Evolutionary conservation across 768 basidiomycete genomes (phyloP).

Genomic region (Mycena albidolilacea): DNA sequence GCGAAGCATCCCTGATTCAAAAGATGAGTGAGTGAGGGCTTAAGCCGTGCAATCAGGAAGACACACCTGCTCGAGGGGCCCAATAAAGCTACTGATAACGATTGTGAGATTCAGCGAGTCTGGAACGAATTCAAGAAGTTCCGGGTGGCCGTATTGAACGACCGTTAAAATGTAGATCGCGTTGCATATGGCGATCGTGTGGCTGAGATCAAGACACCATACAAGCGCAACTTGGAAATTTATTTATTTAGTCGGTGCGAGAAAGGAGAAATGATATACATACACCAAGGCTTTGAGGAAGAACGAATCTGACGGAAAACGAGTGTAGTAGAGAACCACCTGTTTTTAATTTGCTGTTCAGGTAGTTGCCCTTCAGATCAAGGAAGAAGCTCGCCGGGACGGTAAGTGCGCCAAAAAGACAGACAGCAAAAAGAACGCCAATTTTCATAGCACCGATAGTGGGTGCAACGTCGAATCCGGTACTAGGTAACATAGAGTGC

Average conservation of each 20-base stretch:
- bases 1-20: slow-evolving; percentile 27
- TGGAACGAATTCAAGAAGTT: neutral
- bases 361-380: too few species aligned
- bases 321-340: slow-evolving; percentile 31
- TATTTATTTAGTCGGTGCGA: neutral
- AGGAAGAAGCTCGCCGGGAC: slow-evolving; percentile 12
- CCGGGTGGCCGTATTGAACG: slow-evolving; percentile 26
- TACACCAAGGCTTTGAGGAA: slow-evolving; percentile 15
- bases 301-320: slow-evolving; percentile 22
- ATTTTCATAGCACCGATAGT: slow-evolving; percentile 31
- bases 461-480: slow-evolving; percentile 22
- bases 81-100: slow-evolving; percentile 29
- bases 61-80: slow-evolving; percentile 31
- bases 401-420: slow-evolving; percentile 28
- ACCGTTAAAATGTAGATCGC: slow-evolving; percentile 26
- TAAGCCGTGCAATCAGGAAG: neutral
- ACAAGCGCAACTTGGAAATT: slow-evolving; percentile 10
- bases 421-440: slow-evolving; percentile 28
- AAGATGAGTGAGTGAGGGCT: neutral
- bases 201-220: slow-evolving; percentile 29
- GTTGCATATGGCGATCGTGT: slow-evolving; percentile 23
- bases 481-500: neutral
- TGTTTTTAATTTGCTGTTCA: neutral
- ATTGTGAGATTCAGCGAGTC: slow-evolving; percentile 2
- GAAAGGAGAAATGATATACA: neutral